Base-by-base conservation (phyloP, 164 flowering plant species). In the Tetrastigma voinierianum region DNA sequence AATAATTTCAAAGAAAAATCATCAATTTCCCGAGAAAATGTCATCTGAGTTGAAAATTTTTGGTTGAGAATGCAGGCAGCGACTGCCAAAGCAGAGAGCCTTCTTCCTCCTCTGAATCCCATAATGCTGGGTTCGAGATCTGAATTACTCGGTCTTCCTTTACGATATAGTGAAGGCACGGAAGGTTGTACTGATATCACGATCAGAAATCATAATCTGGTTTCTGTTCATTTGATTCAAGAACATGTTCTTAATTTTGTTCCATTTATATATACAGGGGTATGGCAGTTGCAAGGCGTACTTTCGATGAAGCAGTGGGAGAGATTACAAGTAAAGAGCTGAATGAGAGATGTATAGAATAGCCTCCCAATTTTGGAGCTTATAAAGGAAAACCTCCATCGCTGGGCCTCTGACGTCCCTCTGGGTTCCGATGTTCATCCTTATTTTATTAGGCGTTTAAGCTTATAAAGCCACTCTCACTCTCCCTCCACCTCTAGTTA, bases 61-160 rank as follows among this genome's bases (percentile, higher is more conserved):
- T 10, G 46, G 21, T 18, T 56, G 14, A 21, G 6, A 62, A 25
- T 72, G 59, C 73, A 67, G 77, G 18, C 67, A 24, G 76, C 74
- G 6, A 71, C 72, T 1, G 51, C 19, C 4, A 61, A 75, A 12
- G 86, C 86, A 23, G 79, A 71, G 51, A 69, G 74, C n/a, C n/a
- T n/a, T 11, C 70, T 83, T 56, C 70, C 86, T 16, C 79, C 81
- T 49, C 78, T 84, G 11, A 84, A 82, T 76, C 86, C 84, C 23
- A 82, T 82, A 57, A 73, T 83, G 32, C 57, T 82, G 68, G 83
- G 83, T 20, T 57, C 80, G 69, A 79, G n/a, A 82, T 51, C 66
- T 82, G 65, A 82, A 82, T 53, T 81, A 78, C 67, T 83, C 86
- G 11, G 84, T 83, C 51, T 83, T 81, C 61, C 81, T 78, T 64